Base-by-base conservation (phyloP, 2,329 filamentous ascomycete species). In the Fusarium sterilihyphosum region DNA sequence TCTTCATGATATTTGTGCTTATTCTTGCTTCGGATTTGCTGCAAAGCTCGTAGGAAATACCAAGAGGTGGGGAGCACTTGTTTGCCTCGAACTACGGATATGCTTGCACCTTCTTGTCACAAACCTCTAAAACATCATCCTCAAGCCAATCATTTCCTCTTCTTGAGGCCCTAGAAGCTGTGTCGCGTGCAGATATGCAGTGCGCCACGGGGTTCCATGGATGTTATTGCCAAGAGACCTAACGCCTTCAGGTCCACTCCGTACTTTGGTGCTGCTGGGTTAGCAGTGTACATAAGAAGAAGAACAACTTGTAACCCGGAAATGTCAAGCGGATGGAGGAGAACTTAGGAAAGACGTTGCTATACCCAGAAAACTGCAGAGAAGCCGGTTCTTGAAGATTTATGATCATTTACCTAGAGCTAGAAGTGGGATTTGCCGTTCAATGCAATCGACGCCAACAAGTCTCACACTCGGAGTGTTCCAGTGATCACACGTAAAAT, bases 161-260 rank as follows among this genome's bases (percentile, higher is more conserved):
- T 41, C 44, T 61, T 37, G 53, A 58, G 57, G 38, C 29, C 53
- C 53, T 24, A 52, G 64, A 65, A 50, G 41, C 46, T 60, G 72
- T 74, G 72, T 74, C 71, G 71, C 71, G 71, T 74, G 71, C 71
- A 71, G 71, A 61, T 43, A 61, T 67, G 35, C 67, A 59, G 63
- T 58, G 47, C 67, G 67, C 71, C 71, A 74, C 63, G 43, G 60
- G 67, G 56, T 65, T 60, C 63, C 71, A 58, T 60, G 43, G 24
- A 50, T 68, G 53, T 60, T 40, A 43, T 49, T 58, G 60, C 56
- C 70, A 61, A 66, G 57, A 61, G 41, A 22, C 67, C 52, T 38
- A 69, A 52, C 29, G 49, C 40, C 59, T 46, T 54, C 35, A 72
- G 65, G 37, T 73, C 71, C 71, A 74, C 71, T 74, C 56, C 35